Base-by-base conservation (phyloP, 768 basidiomycete species). In the Strobilomyces dryophilus region DNA sequence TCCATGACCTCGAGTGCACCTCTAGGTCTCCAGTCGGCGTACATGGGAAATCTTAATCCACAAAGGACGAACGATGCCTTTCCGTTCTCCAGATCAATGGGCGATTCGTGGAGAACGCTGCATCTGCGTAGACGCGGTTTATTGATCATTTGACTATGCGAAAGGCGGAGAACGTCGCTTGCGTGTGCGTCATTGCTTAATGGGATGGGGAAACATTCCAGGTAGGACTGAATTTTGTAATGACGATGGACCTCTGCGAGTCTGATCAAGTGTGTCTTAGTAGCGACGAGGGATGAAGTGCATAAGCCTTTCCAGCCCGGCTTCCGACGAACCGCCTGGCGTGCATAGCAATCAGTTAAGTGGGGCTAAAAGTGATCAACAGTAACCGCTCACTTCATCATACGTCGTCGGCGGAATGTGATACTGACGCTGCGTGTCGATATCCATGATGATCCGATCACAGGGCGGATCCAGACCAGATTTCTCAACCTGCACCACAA, bases 161-260 rank as follows among this genome's bases (percentile, higher is more conserved):
- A 59, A 41, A 26, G 40, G 36, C 21, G 11, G 24, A 59, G 43
- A 24, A 37, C 14, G 4, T 50, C 26, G 32, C 35, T 51, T 10
- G 27, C 9, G 24, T 24, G 24, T 24, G 24, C 32, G 27, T 37
- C 32, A 2, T 37, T 15, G 15, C 17, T 20, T 4, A 49, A 49
- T 14, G 29, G 29, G 29, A 57, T 32, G 11, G 43, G 49, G 34
- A 57, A 59, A 37, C 46, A 57, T 45, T 54, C 56, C 43, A 57
- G 1, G 46, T 43, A 24, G 8, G 47, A 53, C n/a, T 18, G 46
- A 29, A 47, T 27, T n/a, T 29, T 29, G 29, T 9, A 6, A 29
- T 6, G 29, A 29, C 9, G 29, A 29, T 29, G 29, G 9, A 9
- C 1, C 14, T 59, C n/a, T 51, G 11, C 1, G 5, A 34, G 14